phyloP scores from a whole-genome alignment of 768 basidiomycete species.

The Trametes cingulata region DNA sequence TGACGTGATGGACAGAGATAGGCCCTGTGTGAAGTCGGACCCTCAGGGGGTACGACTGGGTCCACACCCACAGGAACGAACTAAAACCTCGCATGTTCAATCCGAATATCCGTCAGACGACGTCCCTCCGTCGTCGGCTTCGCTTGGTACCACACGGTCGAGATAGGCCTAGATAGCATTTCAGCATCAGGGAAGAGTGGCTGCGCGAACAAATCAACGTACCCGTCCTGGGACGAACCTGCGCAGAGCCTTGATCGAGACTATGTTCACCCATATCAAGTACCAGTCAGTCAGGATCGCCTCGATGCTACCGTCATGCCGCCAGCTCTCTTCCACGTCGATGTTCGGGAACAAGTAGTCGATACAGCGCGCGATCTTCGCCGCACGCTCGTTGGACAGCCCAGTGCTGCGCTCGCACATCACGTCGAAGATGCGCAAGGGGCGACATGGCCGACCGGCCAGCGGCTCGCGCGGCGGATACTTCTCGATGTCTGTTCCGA shows the following conservation, averaged over 20 bases:
- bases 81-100: no score
- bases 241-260: background rate
- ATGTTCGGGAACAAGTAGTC: constrained; percentile 11
- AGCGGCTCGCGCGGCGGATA: background rate
- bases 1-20: no score
- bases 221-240: background rate
- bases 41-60: no score
- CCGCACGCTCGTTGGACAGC: background rate
- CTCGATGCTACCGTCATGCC: background rate
- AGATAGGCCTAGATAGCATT: no score
- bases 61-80: no score
- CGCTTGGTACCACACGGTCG: no score
- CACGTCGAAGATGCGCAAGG: constrained; percentile 2
- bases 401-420: background rate
- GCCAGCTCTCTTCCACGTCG: background rate
- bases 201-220: no score
- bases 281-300: constrained; percentile 9
- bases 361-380: background rate
- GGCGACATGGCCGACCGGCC: background rate
- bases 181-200: no score
- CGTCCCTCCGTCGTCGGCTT: no score
- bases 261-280: constrained; percentile 4
- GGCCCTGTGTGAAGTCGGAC: no score
- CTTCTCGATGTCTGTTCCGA: background rate
- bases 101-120: no score